Evolutionary conservation across 345 rosid genomes (phyloP).

Genomic region (Melaleuca alternifolia): DNA sequence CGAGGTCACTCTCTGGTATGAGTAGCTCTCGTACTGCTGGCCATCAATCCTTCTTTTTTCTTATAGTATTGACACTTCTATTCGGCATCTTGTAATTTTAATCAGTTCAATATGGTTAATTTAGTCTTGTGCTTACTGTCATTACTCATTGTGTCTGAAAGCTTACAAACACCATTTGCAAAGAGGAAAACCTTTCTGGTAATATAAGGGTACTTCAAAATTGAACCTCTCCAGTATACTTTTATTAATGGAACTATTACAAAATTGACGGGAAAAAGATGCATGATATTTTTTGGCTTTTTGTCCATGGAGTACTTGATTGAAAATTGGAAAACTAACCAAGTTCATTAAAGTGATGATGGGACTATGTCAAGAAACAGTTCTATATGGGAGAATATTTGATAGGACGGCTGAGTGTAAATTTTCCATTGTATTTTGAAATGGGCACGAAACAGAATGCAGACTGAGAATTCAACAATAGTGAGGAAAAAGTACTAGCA

Average conservation of each 20-base stretch:
- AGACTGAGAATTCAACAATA: background rate
- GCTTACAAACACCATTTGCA: background rate
- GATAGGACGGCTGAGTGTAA: background rate
- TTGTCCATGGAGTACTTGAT: background rate
- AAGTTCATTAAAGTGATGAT: background rate
- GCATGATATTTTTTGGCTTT: background rate
- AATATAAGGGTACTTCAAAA: background rate
- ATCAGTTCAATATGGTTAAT: background rate
- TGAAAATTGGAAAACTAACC: background rate
- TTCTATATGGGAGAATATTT: background rate
- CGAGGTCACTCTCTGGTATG: constrained; percentile 90
- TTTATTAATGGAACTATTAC: background rate
- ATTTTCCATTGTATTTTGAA: background rate
- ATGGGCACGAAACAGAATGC: background rate
- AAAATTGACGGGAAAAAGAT: background rate
- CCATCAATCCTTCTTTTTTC: background rate
- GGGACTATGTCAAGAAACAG: background rate
- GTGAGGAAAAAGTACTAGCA: background rate
- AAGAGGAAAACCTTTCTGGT: background rate
- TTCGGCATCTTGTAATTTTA: background rate
- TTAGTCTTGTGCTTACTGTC: background rate
- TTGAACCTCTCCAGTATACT: background rate
- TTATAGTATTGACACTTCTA: background rate
- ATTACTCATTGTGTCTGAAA: background rate
- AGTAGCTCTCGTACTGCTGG: background rate